Base-by-base conservation (phyloP, 2,329 filamentous ascomycete species). In the Apiospora malaysiana region DNA sequence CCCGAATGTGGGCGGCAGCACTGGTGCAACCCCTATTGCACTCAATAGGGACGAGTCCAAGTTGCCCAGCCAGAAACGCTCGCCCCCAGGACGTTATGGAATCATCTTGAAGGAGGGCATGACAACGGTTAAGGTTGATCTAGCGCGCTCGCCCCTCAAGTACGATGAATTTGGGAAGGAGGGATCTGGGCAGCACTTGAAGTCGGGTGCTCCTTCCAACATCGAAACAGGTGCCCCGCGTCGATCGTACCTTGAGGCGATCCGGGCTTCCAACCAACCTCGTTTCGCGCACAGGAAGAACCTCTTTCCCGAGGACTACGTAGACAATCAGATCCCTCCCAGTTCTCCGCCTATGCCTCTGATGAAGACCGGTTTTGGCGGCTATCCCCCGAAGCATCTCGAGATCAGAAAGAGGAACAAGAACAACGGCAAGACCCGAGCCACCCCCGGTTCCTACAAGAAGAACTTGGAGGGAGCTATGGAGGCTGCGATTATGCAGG, bases 61-160 rank as follows among this genome's bases (percentile, higher is more conserved):
- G n/a, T 27, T 45, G 42, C 63, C 63, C 27, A 66, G 63, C 27
- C 63, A 43, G 42, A 40, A 40, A 16, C 21, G 37, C 9, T 6
- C 37, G 14, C 14, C 45, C 4, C 65, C 65, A 18, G 40, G 65
- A 27, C 65, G n/a, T 1, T 67, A 27, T 67, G 65, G 40, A 25
- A 40, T 67, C n/a, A 32, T 67, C 10, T 25, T 43, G 23, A 67
- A 43, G 14, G 65, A 42, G 5, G 43, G 43, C 14, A 27, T 67
- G 65, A 18, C 65, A 10, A 46, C 42, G 40, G 40, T 67, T 25
- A 40, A 45, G 40, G 65, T 67, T 45, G 65, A 67, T n/a, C n/a
- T 67, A 25, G 40, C 23, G 42, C 65, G 27, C 12, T 67, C 65
- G 37, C 65, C 65, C 8, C 42, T 8, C 65, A n/a, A 40, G 21